Evolutionary conservation across 2,329 filamentous ascomycete genomes (phyloP).

Genomic region (Chaetomiaceae sp.): DNA sequence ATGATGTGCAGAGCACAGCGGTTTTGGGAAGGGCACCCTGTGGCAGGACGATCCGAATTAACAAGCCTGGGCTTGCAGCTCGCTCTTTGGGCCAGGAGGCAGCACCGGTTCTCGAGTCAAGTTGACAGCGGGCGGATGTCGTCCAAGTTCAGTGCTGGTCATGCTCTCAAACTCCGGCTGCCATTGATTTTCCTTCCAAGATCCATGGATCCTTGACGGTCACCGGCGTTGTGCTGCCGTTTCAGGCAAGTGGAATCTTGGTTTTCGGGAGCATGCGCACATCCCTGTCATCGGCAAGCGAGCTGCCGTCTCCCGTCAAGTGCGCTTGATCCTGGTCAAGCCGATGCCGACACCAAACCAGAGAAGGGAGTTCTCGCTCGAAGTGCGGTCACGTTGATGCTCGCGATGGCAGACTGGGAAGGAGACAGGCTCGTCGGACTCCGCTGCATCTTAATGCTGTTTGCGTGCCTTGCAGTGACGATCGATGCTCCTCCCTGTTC

Average conservation of each 20-base stretch:
- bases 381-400: not conserved
- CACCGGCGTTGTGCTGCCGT: not conserved
- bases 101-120: too few relatives aligned
- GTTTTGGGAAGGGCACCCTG: not conserved
- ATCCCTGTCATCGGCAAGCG: not conserved
- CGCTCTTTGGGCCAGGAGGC: not conserved
- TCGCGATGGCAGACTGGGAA: not conserved
- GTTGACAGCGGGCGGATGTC: too few relatives aligned
- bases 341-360: not conserved
- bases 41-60: slow-evolving; percentile 6
- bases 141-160: too few relatives aligned
- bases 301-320: not conserved
- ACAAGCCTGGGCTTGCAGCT: slow-evolving; percentile 3
- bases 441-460: not conserved
- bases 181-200: too few relatives aligned
- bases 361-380: not conserved
- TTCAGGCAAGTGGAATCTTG: slow-evolving; percentile 1
- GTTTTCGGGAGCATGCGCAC: not conserved
- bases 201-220: not conserved
- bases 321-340: not conserved
- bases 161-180: too few relatives aligned
- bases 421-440: not conserved
- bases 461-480: not conserved
- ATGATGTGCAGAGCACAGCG: not conserved
- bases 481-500: not conserved